phyloP scores from a whole-genome alignment of 2,329 filamentous ascomycete genomes.

The Hawksworthiomyces lignivorus region DNA sequence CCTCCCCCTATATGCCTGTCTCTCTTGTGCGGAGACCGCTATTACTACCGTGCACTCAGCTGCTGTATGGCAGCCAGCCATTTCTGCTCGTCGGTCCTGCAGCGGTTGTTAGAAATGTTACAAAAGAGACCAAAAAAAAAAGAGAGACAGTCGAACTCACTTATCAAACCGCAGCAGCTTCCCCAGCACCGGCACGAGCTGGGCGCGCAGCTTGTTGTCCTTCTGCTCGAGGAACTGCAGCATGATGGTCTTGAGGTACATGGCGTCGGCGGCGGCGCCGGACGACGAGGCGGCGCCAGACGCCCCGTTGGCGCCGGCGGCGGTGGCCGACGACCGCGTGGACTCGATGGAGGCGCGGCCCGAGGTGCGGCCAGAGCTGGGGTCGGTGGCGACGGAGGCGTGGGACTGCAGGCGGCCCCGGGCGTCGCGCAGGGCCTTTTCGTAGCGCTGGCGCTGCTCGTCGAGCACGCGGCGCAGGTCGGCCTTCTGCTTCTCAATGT shows the following conservation, averaged over 20 bases:
- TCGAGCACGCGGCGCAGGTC: constrained; percentile 72
- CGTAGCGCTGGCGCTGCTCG: constrained; percentile 67
- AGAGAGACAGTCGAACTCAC: constrained; percentile 36
- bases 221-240: constrained; percentile 76
- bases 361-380: constrained; percentile 16
- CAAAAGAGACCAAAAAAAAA: not conserved
- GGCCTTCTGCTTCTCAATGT: constrained; percentile 73
- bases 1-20: no score
- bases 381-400: not conserved
- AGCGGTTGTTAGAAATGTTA: constrained; percentile 14
- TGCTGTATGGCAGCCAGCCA: constrained; percentile 70
- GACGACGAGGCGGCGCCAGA: constrained; percentile 15
- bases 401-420: constrained; percentile 26
- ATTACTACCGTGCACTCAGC: constrained; percentile 19
- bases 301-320: constrained; percentile 17
- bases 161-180: constrained; percentile 71
- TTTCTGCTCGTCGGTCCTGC: constrained; percentile 66
- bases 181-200: constrained; percentile 70
- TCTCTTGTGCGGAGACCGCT: no score
- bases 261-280: constrained; percentile 35
- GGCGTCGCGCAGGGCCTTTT: constrained; percentile 67
- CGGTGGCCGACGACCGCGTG: constrained; percentile 27
- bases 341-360: constrained; percentile 39
- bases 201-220: constrained; percentile 66
- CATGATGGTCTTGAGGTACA: constrained; percentile 74